Evolutionary conservation across 2,329 filamentous ascomycete species (phyloP).

Genomic region (Curvularia verruculosa): DNA sequence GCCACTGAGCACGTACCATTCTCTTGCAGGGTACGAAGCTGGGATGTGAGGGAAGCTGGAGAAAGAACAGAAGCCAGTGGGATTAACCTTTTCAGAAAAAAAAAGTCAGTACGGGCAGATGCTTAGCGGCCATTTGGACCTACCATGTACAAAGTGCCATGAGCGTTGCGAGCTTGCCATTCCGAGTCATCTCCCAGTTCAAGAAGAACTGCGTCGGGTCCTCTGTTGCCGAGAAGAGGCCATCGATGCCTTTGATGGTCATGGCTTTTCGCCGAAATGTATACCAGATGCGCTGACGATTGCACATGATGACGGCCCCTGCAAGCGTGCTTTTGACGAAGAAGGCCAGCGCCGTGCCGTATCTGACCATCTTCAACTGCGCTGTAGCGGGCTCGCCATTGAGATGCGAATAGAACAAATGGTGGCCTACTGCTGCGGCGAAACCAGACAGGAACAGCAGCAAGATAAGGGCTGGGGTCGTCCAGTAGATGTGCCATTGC

Average conservation of each 20-base stretch:
- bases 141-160: slow-evolving; percentile 47
- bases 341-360: slow-evolving; percentile 48
- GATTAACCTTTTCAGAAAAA: slow-evolving; percentile 34
- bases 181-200: slow-evolving; percentile 46
- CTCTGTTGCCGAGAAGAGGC: slow-evolving; percentile 46
- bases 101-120: neutral
- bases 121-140: slow-evolving; percentile 4
- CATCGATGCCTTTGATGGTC: slow-evolving; percentile 48
- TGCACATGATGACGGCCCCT: slow-evolving; percentile 43
- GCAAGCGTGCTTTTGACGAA: slow-evolving; percentile 48
- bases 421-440: slow-evolving; percentile 43
- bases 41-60: slow-evolving; percentile 45
- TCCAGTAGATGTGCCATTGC: slow-evolving; percentile 47
- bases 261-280: slow-evolving; percentile 46
- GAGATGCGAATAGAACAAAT: slow-evolving; percentile 43
- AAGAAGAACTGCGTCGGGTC: slow-evolving; percentile 43
- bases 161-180: slow-evolving; percentile 45
- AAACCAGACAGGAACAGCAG: slow-evolving; percentile 41
- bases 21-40: slow-evolving; percentile 25
- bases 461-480: slow-evolving; percentile 38
- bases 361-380: slow-evolving; percentile 45
- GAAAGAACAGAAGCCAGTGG: slow-evolving; percentile 48
- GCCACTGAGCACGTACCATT: slow-evolving; percentile 36
- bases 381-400: slow-evolving; percentile 38
- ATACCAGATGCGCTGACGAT: slow-evolving; percentile 48